phyloP scores from a whole-genome alignment of 2,329 filamentous ascomycete genomes.

The Phyllosticta capitalensis region DNA sequence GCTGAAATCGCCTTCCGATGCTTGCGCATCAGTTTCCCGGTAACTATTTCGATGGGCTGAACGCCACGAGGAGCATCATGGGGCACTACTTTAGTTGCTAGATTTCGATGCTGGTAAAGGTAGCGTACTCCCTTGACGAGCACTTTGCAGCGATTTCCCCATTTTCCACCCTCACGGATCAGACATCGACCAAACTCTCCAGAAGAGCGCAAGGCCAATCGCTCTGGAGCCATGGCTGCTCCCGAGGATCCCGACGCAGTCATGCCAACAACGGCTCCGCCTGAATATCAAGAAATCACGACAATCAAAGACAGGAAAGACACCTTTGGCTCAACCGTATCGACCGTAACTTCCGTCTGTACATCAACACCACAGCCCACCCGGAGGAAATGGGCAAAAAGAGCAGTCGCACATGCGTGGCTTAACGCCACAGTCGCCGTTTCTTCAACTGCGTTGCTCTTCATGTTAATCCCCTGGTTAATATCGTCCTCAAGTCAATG shows the following conservation, averaged over 20 bases:
- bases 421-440: background rate
- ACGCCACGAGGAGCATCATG: background rate
- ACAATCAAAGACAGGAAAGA: background rate
- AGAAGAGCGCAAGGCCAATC: background rate
- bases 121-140: background rate
- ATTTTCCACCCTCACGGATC: background rate
- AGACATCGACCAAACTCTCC: background rate
- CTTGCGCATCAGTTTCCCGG: background rate
- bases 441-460: background rate
- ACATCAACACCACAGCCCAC: background rate
- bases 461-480: background rate
- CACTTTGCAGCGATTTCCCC: background rate
- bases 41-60: background rate
- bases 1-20: background rate
- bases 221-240: background rate
- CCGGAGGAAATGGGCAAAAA: background rate
- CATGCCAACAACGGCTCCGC: background rate
- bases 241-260: background rate
- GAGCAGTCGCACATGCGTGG: background rate
- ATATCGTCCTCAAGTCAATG: background rate
- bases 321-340: background rate
- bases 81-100: background rate
- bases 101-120: background rate
- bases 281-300: background rate
- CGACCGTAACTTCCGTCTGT: background rate